Evolutionary conservation across 495 filamentous ascomycete species (phyloP), one percentile per base, ranked within the genome.

Genomic region (Penicillium canariense): DNA sequence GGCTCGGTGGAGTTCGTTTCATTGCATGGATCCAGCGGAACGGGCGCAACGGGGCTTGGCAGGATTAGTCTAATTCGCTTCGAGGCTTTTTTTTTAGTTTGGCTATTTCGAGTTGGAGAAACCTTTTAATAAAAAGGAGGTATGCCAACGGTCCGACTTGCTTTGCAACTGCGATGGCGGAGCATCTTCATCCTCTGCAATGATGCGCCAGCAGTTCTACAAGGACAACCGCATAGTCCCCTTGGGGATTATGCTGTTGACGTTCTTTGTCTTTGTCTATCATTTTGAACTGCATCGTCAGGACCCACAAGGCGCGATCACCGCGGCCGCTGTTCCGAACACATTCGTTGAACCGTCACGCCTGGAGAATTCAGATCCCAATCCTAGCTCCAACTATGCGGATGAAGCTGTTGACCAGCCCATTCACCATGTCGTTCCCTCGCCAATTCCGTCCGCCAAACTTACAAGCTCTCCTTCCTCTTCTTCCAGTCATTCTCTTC

Each of bases 221-320:
- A 56, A 54, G 48, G 64, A 67, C 50, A 67, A 67, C 27, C 64
- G 61, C 31, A 59, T 59, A 35, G 58, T 67, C 58, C 64, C 64
- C 2, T 36, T 67, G 32, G 64, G 60, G 59, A 59, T 67, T 44
- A 67, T 67, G 61, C 45, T 67, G 42, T 51, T 64, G 54, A 59
- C 58, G 12, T 44, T 62, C 28, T 49, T 59, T n/a, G 28, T 67
- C 18, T 67, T 67, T 38, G 30, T 63, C 40, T 67, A 67, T 34
- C 56, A 67, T 50, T 62, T 67, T 35, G 61, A 61, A 35, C 30
- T 63, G 14, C 55, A 61, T 54, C 58, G 54, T 20, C 53, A 45
- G 25, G 50, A 32, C 15, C 54, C 53, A 52, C 28, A 48, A 15
- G 49, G 36, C n/a, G 55, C 52, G 36, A 53, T 53, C 36, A 49